These are phyloP conservation scores for Phyllosticta citribraziliensis DNA, from an alignment of 2,329 filamentous ascomycete genomes.

Conservation along the genomic window DNA sequence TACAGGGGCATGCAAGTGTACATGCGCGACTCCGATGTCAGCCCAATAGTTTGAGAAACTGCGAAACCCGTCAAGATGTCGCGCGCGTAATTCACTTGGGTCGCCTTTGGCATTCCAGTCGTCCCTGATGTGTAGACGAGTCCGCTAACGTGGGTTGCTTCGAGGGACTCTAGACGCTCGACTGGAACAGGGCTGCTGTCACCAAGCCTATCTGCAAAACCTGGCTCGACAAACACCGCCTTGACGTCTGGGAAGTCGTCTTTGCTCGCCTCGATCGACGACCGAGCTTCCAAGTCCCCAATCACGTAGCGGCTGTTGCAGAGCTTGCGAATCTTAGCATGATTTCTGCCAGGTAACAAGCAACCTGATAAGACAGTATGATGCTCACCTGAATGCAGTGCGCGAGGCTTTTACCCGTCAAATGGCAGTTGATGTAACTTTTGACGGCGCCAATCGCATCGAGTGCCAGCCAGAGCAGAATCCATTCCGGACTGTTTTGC, in stretches of 20 bases:
- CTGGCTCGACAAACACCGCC: conserved; percentile 38
- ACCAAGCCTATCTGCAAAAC: conserved; percentile 52
- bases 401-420: conserved; percentile 52
- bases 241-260: conserved; percentile 27
- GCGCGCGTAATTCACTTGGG: conserved; percentile 34
- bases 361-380: too few species aligned
- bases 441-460: conserved; percentile 59
- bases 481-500: conserved; percentile 58
- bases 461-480: conserved; percentile 55
- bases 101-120: conserved; percentile 64
- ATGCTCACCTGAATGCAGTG: conserved; percentile 39
- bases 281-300: conserved; percentile 21
- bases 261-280: conserved; percentile 14
- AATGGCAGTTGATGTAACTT: conserved; percentile 62
- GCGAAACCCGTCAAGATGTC: conserved; percentile 27
- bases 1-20: conserved; percentile 73
- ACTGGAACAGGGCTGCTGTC: conserved; percentile 15
- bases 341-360: not conserved
- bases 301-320: conserved; percentile 42
- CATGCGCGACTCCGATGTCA: conserved; percentile 48
- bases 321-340: not conserved
- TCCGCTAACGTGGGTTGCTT: conserved; percentile 42
- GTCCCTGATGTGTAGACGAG: conserved; percentile 40
- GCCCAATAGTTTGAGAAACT: conserved; percentile 29
- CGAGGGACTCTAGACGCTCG: conserved; percentile 17